These are phyloP conservation scores for Golubevia pallescens DNA, from an alignment of 1,284 basidiomycete genomes.

Conservation along the genomic window DNA sequence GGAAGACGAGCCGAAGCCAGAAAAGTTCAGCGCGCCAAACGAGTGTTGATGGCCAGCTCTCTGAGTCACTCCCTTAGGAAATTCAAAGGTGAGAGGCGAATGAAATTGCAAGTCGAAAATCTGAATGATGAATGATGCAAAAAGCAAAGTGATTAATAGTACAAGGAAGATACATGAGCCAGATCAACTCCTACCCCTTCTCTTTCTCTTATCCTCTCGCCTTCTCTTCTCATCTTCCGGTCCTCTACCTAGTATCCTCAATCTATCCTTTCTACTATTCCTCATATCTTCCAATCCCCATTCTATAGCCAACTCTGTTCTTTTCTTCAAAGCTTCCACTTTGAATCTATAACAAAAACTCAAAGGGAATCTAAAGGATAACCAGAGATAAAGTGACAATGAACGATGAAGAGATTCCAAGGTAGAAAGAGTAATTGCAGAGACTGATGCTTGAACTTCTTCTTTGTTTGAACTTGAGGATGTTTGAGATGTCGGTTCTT, in stretches of 20 bases:
- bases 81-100: too few species aligned
- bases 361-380: conserved; percentile 53
- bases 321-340: conserved; percentile 32
- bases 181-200: too few species aligned
- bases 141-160: too few species aligned
- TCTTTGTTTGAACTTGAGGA: conserved; percentile 8
- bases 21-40: too few species aligned
- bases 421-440: conserved; percentile 40
- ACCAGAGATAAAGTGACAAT: conserved; percentile 58
- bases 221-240: not conserved
- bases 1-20: too few species aligned
- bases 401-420: conserved; percentile 52
- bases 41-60: too few species aligned
- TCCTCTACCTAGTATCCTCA: not conserved
- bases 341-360: conserved; percentile 42
- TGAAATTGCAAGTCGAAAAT: too few species aligned
- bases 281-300: conserved; percentile 47
- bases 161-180: too few species aligned
- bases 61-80: too few species aligned
- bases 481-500: conserved; percentile 17
- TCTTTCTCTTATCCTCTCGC: not conserved
- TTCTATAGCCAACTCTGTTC: conserved; percentile 49
- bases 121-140: too few species aligned
- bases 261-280: conserved; percentile 17
- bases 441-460: conserved; percentile 21